These are phyloP conservation scores for Davidsoniella virescens DNA, from an alignment of 2,329 filamentous ascomycete species.

Conservation along the genomic window DNA sequence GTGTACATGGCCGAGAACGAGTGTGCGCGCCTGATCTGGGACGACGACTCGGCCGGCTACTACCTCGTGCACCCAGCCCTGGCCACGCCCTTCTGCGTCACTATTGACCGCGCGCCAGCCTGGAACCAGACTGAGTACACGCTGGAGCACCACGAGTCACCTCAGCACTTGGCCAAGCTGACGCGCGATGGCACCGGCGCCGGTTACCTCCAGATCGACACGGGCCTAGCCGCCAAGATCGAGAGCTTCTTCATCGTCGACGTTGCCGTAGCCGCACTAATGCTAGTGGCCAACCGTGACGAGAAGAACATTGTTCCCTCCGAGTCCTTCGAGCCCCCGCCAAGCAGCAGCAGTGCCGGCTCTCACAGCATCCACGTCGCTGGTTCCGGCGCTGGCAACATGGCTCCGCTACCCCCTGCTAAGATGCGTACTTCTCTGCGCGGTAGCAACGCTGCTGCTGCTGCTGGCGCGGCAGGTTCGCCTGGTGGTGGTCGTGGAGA, in stretches of 20 bases:
- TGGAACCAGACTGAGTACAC: slow-evolving; percentile 48
- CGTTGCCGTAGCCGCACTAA: slow-evolving; percentile 41
- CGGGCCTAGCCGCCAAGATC: slow-evolving; percentile 40
- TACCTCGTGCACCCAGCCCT: slow-evolving; percentile 49
- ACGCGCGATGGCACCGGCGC: slow-evolving; percentile 42
- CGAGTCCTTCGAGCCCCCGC: slow-evolving; percentile 35
- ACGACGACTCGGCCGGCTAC: slow-evolving; percentile 40
- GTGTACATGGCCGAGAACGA: slow-evolving; percentile 50
- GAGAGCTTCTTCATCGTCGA: slow-evolving; percentile 47
- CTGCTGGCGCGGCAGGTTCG: not conserved
- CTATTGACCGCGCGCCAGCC: slow-evolving; percentile 39
- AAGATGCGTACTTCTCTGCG: slow-evolving; percentile 7
- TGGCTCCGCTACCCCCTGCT: slow-evolving; percentile 1
- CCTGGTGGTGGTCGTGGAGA: not conserved
- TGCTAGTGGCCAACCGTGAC: slow-evolving; percentile 42
- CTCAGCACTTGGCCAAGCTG: slow-evolving; percentile 42
- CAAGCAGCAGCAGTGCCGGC: slow-evolving; percentile 19
- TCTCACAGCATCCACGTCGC: slow-evolving; percentile 13
- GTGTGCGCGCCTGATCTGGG: slow-evolving; percentile 56
- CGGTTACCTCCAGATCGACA: slow-evolving; percentile 46
- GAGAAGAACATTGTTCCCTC: slow-evolving; percentile 26
- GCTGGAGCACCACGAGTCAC: slow-evolving; percentile 47
- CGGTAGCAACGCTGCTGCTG: not conserved
- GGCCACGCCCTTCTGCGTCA: slow-evolving; percentile 45
- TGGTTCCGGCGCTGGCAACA: not conserved